These are phyloP conservation scores for Cutaneotrichosporon dermatis DNA, from an alignment of 1,284 basidiomycete genomes.

Conservation along the genomic window DNA sequence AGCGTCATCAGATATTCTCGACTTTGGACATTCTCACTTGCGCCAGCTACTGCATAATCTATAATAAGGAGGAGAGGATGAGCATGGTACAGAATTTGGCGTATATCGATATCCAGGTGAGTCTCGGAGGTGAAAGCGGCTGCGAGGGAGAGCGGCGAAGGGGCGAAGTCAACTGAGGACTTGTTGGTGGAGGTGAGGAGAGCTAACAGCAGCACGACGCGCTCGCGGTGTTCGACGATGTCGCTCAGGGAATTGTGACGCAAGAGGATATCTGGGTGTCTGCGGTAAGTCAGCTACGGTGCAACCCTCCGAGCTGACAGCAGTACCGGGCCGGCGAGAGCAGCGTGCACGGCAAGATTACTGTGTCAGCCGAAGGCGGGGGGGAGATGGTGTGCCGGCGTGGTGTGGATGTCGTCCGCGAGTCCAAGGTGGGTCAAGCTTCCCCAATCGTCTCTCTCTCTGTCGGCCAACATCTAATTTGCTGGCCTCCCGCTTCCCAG, in stretches of 20 bases:
- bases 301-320: neutral
- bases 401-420: constrained; percentile 32
- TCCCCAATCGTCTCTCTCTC: too few species aligned
- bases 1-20: too few species aligned
- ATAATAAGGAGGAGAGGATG: neutral
- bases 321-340: constrained; percentile 38
- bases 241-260: constrained; percentile 40
- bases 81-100: constrained; percentile 23
- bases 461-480: neutral
- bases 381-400: constrained; percentile 22
- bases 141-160: too few species aligned
- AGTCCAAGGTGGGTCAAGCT: constrained; percentile 26
- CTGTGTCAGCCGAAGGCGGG: constrained; percentile 26
- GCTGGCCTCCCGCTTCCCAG: neutral
- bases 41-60: neutral
- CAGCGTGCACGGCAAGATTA: constrained; percentile 44
- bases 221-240: constrained; percentile 45
- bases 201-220: constrained; percentile 42
- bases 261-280: constrained; percentile 48
- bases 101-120: constrained; percentile 48
- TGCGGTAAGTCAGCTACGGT: constrained; percentile 30
- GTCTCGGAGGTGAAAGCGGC: constrained; percentile 1
- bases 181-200: too few species aligned
- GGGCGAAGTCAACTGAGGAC: too few species aligned
- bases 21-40: too few species aligned